Evolutionary conservation across 2,329 filamentous ascomycete species (phyloP).

Genomic region (Mycosphaerelloides madeirae): DNA sequence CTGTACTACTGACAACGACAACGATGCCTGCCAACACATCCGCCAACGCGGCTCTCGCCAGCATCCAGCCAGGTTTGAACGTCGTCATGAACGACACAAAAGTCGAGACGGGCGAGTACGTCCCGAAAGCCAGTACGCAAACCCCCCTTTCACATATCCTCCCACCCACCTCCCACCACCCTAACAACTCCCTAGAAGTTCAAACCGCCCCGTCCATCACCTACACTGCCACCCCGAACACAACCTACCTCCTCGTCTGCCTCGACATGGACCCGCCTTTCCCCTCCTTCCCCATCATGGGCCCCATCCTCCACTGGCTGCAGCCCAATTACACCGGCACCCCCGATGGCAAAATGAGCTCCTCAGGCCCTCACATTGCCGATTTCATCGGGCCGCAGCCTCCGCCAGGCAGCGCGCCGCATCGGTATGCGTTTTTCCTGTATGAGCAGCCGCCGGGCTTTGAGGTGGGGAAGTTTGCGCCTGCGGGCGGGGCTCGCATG

Average conservation of each 20-base stretch:
- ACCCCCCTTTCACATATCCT: neutral
- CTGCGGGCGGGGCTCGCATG: neutral
- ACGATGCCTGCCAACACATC: neutral
- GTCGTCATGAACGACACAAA: neutral
- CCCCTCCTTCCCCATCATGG: conserved; percentile 37
- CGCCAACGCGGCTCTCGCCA: neutral
- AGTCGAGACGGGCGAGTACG: neutral
- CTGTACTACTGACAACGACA: no score
- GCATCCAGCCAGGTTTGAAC: neutral
- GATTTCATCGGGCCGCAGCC: conserved; percentile 46
- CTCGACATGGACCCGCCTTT: conserved; percentile 49
- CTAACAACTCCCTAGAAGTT: neutral
- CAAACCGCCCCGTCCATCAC: neutral
- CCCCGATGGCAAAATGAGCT: conserved; percentile 6
- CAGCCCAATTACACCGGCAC: conserved; percentile 36
- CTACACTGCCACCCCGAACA: neutral
- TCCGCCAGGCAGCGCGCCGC: conserved; percentile 43
- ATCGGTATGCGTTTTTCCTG: conserved; percentile 40
- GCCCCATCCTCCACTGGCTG: conserved; percentile 48
- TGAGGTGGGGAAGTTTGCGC: neutral
- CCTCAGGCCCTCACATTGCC: conserved; percentile 28
- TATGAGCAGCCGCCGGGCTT: conserved; percentile 11
- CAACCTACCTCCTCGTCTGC: conserved; percentile 32
- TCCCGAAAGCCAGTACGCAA: neutral
- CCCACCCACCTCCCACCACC: neutral